Conservation (phyloP, 345 rosid species). For the Boechera divaricarpa region DNA sequence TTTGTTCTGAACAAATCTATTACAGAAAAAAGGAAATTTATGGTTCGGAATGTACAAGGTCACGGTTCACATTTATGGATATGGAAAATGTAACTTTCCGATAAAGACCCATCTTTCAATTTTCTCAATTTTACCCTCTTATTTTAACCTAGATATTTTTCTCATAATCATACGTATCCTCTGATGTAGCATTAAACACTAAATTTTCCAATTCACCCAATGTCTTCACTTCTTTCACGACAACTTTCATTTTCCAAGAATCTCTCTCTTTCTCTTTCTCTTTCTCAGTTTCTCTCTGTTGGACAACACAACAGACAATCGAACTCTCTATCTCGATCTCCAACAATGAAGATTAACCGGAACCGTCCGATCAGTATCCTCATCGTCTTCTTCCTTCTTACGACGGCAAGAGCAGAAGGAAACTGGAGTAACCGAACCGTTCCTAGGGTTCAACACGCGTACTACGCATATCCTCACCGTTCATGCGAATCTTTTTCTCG, state of each 20-base stretch:
- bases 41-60: conserved; percentile 43
- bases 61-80: conserved; percentile 36
- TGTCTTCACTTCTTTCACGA: conserved; percentile 30
- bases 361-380: conserved; percentile 22
- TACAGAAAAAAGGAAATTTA: conserved; percentile 25
- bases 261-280: background rate
- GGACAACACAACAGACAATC: conserved; percentile 1
- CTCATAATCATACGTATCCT: conserved; percentile 35
- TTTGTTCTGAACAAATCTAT: conserved; percentile 25
- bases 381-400: conserved; percentile 32
- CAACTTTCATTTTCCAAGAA: conserved; percentile 29
- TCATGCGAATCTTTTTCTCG: conserved; percentile 45
- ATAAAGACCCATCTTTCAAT: conserved; percentile 23
- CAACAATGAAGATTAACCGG: conserved; percentile 32
- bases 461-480: conserved; percentile 43
- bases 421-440: conserved; percentile 11
- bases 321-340: conserved; percentile 6
- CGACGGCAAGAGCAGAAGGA: background rate
- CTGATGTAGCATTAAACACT: conserved; percentile 41
- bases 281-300: background rate
- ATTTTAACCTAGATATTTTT: conserved; percentile 15
- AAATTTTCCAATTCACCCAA: conserved; percentile 28
- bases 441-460: conserved; percentile 34
- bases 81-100: background rate
- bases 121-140: background rate